Percentiles rank a stretch among this genome's conserved stretches.
phyloP scores from a whole-genome alignment of 116 monocot genomes.

The Trichopus zeylanicus region DNA sequence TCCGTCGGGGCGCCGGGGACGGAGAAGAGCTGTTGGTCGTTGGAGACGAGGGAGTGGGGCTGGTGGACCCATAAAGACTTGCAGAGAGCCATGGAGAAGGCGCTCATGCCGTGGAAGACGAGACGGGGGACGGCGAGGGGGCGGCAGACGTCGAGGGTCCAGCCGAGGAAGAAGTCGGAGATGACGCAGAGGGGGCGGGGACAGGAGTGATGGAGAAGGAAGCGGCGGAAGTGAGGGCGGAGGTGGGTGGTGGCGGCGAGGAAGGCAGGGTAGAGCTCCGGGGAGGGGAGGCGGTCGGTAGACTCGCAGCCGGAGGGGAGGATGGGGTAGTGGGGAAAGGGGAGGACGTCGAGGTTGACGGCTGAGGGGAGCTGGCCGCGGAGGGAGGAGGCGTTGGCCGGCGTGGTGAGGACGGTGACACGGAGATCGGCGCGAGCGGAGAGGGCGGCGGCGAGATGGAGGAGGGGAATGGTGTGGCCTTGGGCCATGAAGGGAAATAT shows the following conservation, averaged over 20 bases:
- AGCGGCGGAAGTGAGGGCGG: conserved; percentile 8
- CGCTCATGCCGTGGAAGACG: conserved; percentile 32
- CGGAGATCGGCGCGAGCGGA: conserved; percentile 21
- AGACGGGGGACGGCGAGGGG: conserved; percentile 21
- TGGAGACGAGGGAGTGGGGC: not conserved
- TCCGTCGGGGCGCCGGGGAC: conserved; percentile 12
- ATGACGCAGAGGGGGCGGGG: conserved; percentile 28
- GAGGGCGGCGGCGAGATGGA: conserved; percentile 25
- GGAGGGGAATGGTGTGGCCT: conserved; percentile 47
- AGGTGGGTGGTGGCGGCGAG: conserved; percentile 19
- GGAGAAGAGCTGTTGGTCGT: conserved; percentile 6
- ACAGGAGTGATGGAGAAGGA: not conserved
- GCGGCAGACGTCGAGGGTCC: conserved; percentile 24
- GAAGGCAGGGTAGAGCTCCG: conserved; percentile 21
- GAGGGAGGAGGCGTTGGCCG: conserved; percentile 31
- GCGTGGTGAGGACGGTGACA: conserved; percentile 41
- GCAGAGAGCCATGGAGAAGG: conserved; percentile 18
- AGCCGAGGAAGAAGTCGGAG: conserved; percentile 37
- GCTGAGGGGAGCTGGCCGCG: conserved; percentile 10
- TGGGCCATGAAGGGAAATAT: conserved; percentile 43
- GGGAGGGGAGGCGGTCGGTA: conserved; percentile 29
- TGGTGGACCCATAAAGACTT: conserved; percentile 8
- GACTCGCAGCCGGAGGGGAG: conserved; percentile 24
- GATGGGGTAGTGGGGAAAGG: conserved; percentile 15
- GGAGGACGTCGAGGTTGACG: conserved; percentile 20